Percentiles rank a stretch among this genome's conserved stretches.
phyloP scores from a whole-genome alignment of 2,329 filamentous ascomycete genomes.

The Escovopsis weberi region DNA sequence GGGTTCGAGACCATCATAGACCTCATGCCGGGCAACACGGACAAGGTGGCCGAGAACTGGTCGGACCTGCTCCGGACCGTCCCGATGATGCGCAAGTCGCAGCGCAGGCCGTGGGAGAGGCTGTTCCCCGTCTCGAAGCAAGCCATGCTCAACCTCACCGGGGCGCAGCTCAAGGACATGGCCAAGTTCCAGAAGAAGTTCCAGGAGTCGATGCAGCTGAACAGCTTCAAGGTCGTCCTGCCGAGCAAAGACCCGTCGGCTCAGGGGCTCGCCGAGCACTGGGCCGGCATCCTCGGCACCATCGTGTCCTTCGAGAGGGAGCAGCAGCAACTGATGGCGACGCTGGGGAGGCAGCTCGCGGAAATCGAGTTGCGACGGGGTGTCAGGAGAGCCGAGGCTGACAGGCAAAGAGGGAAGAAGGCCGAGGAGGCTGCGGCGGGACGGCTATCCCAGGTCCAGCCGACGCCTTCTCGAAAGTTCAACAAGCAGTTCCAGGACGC shows the following conservation, averaged over 20 bases:
- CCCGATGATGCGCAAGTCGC: conserved; percentile 12
- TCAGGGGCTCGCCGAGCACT: conserved; percentile 8
- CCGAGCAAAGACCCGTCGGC: conserved; percentile 5
- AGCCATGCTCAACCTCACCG: conserved; percentile 51
- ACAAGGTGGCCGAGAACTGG: conserved; percentile 7
- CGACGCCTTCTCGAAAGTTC: no score
- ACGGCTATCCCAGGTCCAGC: no score
- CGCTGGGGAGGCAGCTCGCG: background rate
- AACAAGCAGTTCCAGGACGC: no score
- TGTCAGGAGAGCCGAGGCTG: background rate
- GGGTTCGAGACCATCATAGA: conserved; percentile 6
- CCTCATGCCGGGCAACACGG: conserved; percentile 5
- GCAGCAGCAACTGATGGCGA: conserved; percentile 3
- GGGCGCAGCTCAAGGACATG: conserved; percentile 60
- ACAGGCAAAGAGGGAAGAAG: no score
- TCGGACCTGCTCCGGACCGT: conserved; percentile 10
- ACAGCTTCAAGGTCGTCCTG: conserved; percentile 8
- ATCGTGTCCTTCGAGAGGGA: conserved; percentile 4
- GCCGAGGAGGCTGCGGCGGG: no score
- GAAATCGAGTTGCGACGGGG: background rate
- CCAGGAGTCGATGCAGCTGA: conserved; percentile 2
- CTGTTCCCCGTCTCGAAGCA: conserved; percentile 41
- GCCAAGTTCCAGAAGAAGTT: background rate
- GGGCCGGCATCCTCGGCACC: conserved; percentile 9
- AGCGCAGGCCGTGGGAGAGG: conserved; percentile 3